Percentiles rank a stretch among this genome's conserved stretches.
phyloP scores from a whole-genome alignment of 83 land plant genomes.

The Picea engelmannii region DNA sequence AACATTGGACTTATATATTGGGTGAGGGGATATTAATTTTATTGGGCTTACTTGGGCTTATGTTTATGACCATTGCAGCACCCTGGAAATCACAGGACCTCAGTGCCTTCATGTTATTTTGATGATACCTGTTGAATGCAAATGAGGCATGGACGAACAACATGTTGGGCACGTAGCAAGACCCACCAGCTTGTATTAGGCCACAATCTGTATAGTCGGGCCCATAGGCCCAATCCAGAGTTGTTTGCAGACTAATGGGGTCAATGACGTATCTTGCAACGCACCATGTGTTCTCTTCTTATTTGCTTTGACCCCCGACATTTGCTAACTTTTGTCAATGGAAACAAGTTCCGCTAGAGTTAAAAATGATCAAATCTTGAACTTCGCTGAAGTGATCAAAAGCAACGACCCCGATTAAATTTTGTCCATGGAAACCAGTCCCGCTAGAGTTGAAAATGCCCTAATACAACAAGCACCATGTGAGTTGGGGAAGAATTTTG shows the following conservation, averaged over 20 bases:
- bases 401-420: background rate
- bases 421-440: background rate
- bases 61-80: slow-evolving; percentile 45
- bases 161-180: slow-evolving; percentile 49
- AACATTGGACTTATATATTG: background rate
- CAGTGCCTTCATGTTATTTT: slow-evolving; percentile 42
- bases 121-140: background rate
- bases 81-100: slow-evolving; percentile 60
- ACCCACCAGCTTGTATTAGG: slow-evolving; percentile 42
- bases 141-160: slow-evolving; percentile 1
- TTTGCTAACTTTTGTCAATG: background rate
- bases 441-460: background rate
- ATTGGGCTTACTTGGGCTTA: slow-evolving; percentile 47
- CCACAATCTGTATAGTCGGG: slow-evolving; percentile 50
- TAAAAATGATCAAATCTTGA: background rate
- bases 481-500: background rate
- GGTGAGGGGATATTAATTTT: background rate
- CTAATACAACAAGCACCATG: slow-evolving; percentile 1
- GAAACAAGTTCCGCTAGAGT: background rate
- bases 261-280: background rate
- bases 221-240: slow-evolving; percentile 65
- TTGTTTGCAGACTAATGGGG: slow-evolving; percentile 41
- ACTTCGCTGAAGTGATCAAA: background rate
- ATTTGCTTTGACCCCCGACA: slow-evolving; percentile 12
- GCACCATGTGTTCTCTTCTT: slow-evolving; percentile 23